Conservation (phyloP, 1,139 yeast genomes). For the Suhomyces kunorum region DNA sequence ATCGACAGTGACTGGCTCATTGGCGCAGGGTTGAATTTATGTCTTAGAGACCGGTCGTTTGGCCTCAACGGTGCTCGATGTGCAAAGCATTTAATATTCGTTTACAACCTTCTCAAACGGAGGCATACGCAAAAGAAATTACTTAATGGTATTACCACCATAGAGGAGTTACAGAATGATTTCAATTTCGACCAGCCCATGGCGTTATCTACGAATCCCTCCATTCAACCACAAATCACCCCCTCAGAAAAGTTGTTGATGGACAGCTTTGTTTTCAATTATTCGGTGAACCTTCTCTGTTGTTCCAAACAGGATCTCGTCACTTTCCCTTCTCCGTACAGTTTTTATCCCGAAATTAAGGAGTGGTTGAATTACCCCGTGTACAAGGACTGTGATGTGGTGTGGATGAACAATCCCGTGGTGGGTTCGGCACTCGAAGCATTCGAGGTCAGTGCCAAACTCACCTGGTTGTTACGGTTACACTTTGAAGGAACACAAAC, state of each 20-base stretch:
- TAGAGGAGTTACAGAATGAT: too few relatives aligned
- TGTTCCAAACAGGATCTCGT: slow-evolving; percentile 25
- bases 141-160: neutral
- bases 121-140: slow-evolving; percentile 10
- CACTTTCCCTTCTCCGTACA: slow-evolving; percentile 37
- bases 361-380: slow-evolving; percentile 31
- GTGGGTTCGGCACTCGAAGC: slow-evolving; percentile 19
- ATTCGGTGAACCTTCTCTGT: slow-evolving; percentile 29
- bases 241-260: slow-evolving; percentile 34
- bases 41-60: slow-evolving; percentile 33
- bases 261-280: slow-evolving; percentile 41
- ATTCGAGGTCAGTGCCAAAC: slow-evolving; percentile 41
- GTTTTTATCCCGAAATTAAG: slow-evolving; percentile 31
- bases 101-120: slow-evolving; percentile 18
- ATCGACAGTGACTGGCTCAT: slow-evolving; percentile 32
- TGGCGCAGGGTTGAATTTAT: slow-evolving; percentile 36
- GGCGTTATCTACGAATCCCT: neutral
- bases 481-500: slow-evolving; percentile 16
- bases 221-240: slow-evolving; percentile 12
- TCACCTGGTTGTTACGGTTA: slow-evolving; percentile 37
- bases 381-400: slow-evolving; percentile 22
- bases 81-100: slow-evolving; percentile 26
- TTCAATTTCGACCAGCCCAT: too few relatives aligned
- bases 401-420: slow-evolving; percentile 21
- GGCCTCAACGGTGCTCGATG: slow-evolving; percentile 29